Base-by-base conservation (phyloP, 1,284 basidiomycete genomes). In the Trichosporon ovoides region DNA sequence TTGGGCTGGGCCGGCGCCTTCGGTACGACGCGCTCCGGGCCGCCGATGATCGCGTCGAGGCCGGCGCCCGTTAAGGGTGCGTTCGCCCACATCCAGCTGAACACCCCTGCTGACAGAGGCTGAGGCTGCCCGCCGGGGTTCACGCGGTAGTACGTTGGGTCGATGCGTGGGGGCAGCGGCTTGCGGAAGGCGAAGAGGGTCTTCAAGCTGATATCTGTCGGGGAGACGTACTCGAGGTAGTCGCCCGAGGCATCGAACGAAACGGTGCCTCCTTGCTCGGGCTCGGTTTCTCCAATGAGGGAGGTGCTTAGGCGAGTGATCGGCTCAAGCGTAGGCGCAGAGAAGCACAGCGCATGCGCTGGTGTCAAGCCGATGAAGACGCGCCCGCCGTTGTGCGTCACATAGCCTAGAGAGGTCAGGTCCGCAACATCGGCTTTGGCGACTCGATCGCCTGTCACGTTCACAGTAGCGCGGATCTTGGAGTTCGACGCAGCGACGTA, bases 341-440 rank as follows among this genome's bases (percentile, higher is more conserved):
- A 84, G 76, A 89, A 90, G 12, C 85, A 79, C 7, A 85, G 73
- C 0, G 79, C 83, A 20, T 83, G 75, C 7, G 80, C 66, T 53
- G 83, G 83, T 0, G 85, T 87, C 61, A 87, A 81, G 14, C 82
- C 83, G 14, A 87, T 83, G 18, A 91, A 73, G 1, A 83, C 84
- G 62, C 80, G 71, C 55, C 79, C 72, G 54, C 85, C 81, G 53
- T 87, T 82, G 5, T 87, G 85, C 14, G 80, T 83, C 7, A 89
- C 73, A 61, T 86, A 82, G 3, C 80, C 74, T 34, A 80, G 78
- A 50, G 80, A 81, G 55, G 80, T 79, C 0, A 82, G 82, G 14
- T 66, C 67, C n/a, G 57, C 55, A 20, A 87, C 82, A 38, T 84
- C 83, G 6, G 75, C 73, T 63, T 78, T 78, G 6, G 72, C 73